phyloP scores from a whole-genome alignment of 2,329 filamentous ascomycete genomes.

The Mycosphaerella sp. region DNA sequence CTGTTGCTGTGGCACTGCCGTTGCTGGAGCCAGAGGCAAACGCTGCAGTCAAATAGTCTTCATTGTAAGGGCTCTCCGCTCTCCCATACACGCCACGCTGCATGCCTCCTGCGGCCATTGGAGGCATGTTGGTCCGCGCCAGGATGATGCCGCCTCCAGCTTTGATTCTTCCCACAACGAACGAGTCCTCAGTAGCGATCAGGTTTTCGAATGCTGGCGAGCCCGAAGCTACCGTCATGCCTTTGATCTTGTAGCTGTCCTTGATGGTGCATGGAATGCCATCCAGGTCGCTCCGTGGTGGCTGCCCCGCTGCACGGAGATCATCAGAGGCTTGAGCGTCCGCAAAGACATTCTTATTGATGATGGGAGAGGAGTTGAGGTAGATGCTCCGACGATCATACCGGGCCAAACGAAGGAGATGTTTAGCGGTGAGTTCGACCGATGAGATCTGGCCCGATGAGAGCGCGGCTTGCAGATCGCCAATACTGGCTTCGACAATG shows the following conservation, averaged over 20 bases:
- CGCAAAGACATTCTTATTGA: slow-evolving; percentile 43
- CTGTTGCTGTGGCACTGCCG: slow-evolving; percentile 47
- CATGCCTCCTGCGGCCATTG: slow-evolving; percentile 55
- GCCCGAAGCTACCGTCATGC: slow-evolving; percentile 49
- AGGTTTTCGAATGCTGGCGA: slow-evolving; percentile 50
- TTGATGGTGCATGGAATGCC: slow-evolving; percentile 55
- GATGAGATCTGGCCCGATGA: slow-evolving; percentile 37
- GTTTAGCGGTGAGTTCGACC: slow-evolving; percentile 42
- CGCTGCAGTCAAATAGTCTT: slow-evolving; percentile 48
- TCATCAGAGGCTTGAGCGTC: slow-evolving; percentile 46
- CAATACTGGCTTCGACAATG: slow-evolving; percentile 46
- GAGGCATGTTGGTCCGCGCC: slow-evolving; percentile 54
- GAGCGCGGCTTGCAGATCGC: slow-evolving; percentile 41
- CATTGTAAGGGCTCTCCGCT: slow-evolving; percentile 52
- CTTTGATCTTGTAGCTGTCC: slow-evolving; percentile 51
- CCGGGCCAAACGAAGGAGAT: slow-evolving; percentile 43
- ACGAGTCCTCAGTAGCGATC: slow-evolving; percentile 48
- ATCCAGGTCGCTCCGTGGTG: slow-evolving; percentile 40
- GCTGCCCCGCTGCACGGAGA: slow-evolving; percentile 36
- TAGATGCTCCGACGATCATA: slow-evolving; percentile 41
- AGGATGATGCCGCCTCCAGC: slow-evolving; percentile 48
- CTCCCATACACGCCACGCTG: slow-evolving; percentile 52
- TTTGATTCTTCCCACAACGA: slow-evolving; percentile 43
- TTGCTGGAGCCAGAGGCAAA: slow-evolving; percentile 55
- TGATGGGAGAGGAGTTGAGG: slow-evolving; percentile 46